These are phyloP conservation scores for Thelephora terrestris DNA, from an alignment of 1,284 basidiomycete genomes.

Conservation along the genomic window DNA sequence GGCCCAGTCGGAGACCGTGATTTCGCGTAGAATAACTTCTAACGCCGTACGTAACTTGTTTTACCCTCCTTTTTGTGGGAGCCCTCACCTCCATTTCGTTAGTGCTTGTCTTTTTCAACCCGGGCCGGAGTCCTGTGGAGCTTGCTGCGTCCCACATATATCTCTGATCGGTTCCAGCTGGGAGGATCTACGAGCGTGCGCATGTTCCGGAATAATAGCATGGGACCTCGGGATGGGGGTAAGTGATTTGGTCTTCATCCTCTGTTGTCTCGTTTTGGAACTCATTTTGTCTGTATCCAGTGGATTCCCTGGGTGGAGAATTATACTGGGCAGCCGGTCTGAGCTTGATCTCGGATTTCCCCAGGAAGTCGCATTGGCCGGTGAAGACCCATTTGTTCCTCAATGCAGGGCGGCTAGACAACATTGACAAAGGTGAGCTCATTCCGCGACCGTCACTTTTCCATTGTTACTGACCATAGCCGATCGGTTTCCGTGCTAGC, in stretches of 20 bases:
- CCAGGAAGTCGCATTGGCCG: constrained; percentile 77
- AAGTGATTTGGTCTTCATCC: constrained; percentile 17
- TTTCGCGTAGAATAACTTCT: constrained; percentile 48
- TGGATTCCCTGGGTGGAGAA: constrained; percentile 84
- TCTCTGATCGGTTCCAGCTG: constrained; percentile 86
- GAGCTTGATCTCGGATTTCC: constrained; percentile 75
- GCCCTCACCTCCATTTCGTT: constrained; percentile 3
- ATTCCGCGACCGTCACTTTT: background rate
- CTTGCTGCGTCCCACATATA: constrained; percentile 39
- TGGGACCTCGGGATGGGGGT: constrained; percentile 81
- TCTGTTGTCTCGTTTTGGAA: background rate
- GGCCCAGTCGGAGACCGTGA: constrained; percentile 55
- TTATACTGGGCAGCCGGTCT: constrained; percentile 79
- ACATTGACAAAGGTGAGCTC: constrained; percentile 10
- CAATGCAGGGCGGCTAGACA: constrained; percentile 79
- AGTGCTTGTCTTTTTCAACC: constrained; percentile 59
- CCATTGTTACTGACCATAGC: background rate
- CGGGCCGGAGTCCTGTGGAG: constrained; percentile 55
- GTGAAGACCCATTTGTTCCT: constrained; percentile 79
- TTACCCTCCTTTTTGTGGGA: background rate
- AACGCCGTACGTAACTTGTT: constrained; percentile 41
- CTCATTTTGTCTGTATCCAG: constrained; percentile 21
- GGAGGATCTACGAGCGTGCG: constrained; percentile 90
- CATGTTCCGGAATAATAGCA: constrained; percentile 75
- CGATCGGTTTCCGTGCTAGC: constrained; percentile 17